Evolutionary conservation across 2,329 filamentous ascomycete species (phyloP), one percentile per base, ranked within the genome.

Genomic region (Aspergillus hortae): DNA sequence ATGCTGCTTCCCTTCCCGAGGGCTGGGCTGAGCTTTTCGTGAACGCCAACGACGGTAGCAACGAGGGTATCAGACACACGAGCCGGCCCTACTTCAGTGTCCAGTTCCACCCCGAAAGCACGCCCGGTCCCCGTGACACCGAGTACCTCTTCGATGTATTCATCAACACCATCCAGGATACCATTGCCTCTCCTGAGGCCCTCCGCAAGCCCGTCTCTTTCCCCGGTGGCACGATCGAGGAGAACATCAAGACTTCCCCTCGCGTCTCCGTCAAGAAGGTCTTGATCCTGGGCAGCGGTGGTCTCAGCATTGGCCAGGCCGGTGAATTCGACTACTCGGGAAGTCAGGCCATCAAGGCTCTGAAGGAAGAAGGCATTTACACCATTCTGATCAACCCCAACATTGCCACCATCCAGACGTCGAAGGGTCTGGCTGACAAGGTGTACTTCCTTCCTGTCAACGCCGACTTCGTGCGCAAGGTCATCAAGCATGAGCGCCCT

Each of bases 321-420:
- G 94, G 94, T 72, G 94, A 99, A 73, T 99, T 99, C 62, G 94
- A 99, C 71, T 99, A 99, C 78, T 97, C 94, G 49, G 94, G 94
- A 57, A 95, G 89, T 72, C 94, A 99, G 74, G 94, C 92, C 43
- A 97, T 99, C 80, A 99, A 99, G 79, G 94, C 94, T 35, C 71
- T 99, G 64, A 97, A 97, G 75, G 89, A 97, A 72, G 94, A 97
- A 75, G 92, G 92, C 55, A 96, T 97, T 65, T 97, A 96, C 78
- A 96, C 94, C 3, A 87, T 99, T 58, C 80, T 99, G 57, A 97
- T 99, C 81, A 99, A 99, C 77, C 94, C 94, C 52, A 99, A 99
- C 71, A 97, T 99, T 69, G 94, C 94, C 60, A 99, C 94, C 0
- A 97, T 97, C 57, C 94, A 99, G 73, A 99, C 94, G 4, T 97